Evolutionary conservation across 768 basidiomycete species (phyloP).

Genomic region (Russula foetens): DNA sequence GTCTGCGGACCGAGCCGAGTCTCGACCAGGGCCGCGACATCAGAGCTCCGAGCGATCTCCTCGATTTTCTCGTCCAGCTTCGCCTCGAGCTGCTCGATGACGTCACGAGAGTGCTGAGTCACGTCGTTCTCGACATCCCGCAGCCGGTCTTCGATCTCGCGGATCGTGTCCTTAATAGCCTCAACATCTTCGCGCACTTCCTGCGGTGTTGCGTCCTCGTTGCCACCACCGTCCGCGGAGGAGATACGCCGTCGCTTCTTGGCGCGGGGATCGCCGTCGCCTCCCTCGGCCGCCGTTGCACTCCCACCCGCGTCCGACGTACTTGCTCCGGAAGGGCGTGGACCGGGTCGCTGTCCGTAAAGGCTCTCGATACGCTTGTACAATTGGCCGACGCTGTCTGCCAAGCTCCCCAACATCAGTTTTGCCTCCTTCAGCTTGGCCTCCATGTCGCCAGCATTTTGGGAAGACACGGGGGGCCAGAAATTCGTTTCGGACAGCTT

Average conservation of each 20-base stretch:
- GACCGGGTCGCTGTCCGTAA: not conserved
- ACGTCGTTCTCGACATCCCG: constrained; percentile 18
- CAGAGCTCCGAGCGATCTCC: constrained; percentile 8
- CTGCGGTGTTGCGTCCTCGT: not conserved
- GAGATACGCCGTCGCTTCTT: constrained; percentile 11
- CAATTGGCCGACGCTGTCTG: constrained; percentile 17
- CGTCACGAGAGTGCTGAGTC: constrained; percentile 9
- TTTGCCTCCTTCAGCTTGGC: constrained; percentile 23
- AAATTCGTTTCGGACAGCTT: constrained; percentile 30
- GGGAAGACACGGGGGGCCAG: constrained; percentile 32
- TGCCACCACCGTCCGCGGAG: not conserved
- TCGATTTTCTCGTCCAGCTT: constrained; percentile 20
- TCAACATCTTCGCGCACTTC: constrained; percentile 11
- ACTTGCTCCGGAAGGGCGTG: not conserved
- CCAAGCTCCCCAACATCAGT: constrained; percentile 29
- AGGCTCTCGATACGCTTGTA: constrained; percentile 12
- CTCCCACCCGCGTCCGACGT: not conserved
- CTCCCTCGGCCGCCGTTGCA: not conserved
- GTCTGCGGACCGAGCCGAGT: not conserved
- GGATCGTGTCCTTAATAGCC: constrained; percentile 8
- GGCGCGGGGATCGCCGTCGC: not conserved
- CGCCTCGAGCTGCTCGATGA: constrained; percentile 10
- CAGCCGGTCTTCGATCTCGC: constrained; percentile 13
- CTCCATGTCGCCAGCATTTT: constrained; percentile 22
- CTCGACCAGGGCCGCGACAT: not conserved